A percentile compares a stretch with the other conserved stretches of the same genome.
These are phyloP conservation scores for Capronia epimyces DNA, from an alignment of 2,329 filamentous ascomycete species.

Conservation along the genomic window DNA sequence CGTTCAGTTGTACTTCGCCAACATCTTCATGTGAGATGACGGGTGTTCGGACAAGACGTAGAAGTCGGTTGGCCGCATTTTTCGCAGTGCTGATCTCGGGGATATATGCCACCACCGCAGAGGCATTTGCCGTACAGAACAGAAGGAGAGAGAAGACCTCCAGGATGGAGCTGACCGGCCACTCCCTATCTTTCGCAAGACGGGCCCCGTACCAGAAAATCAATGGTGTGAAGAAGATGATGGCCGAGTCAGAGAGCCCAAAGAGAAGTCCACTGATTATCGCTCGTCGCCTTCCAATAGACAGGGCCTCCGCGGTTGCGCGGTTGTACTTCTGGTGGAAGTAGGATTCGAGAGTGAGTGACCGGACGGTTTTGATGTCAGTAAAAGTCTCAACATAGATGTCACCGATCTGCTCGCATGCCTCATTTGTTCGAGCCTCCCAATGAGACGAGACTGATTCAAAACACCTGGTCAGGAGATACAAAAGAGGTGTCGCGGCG, in stretches of 20 bases:
- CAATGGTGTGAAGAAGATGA: slow-evolving; percentile 67
- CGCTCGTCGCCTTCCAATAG: slow-evolving; percentile 61
- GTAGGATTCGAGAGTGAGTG: slow-evolving; percentile 65
- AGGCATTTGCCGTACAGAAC: slow-evolving; percentile 72
- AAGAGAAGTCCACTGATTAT: slow-evolving; percentile 64
- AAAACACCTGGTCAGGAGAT: slow-evolving; percentile 61
- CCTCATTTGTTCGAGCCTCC: slow-evolving; percentile 64
- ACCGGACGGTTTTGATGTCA: slow-evolving; percentile 72
- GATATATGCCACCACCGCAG: slow-evolving; percentile 64
- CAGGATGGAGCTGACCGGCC: slow-evolving; percentile 56
- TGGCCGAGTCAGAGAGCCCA: slow-evolving; percentile 69
- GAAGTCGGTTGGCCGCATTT: slow-evolving; percentile 65
- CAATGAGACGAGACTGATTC: slow-evolving; percentile 62
- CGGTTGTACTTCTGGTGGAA: slow-evolving; percentile 60
- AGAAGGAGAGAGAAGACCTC: slow-evolving; percentile 76
- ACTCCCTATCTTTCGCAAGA: slow-evolving; percentile 51
- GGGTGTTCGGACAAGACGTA: slow-evolving; percentile 57
- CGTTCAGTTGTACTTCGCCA: slow-evolving; percentile 41
- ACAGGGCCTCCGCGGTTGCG: slow-evolving; percentile 50
- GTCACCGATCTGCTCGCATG: slow-evolving; percentile 54
- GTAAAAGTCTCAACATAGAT: slow-evolving; percentile 70
- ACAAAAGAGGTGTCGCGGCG: slow-evolving; percentile 61
- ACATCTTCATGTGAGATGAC: slow-evolving; percentile 53
- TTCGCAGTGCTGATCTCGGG: slow-evolving; percentile 74
- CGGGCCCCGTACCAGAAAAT: slow-evolving; percentile 77